Evolutionary conservation across 345 rosid genomes (phyloP), one percentile per base, ranked within the genome.

Genomic region (Excoecaria agallocha): DNA sequence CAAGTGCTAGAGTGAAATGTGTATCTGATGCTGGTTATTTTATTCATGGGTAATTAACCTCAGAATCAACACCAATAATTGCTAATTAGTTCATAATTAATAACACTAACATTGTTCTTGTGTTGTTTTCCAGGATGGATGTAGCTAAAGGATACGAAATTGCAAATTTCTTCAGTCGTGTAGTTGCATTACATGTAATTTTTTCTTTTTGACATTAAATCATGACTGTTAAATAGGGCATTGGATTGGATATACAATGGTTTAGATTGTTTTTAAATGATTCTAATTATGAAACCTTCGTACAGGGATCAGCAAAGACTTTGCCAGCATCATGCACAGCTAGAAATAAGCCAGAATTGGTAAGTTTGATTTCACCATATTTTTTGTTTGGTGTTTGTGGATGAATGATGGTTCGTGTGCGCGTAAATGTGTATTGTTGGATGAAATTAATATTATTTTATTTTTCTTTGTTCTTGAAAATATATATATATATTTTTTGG

Each of bases 21-120:
- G 68, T 95, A 17, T 85, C 96, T 60, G 98, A 95, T 88, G 99
- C 97, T 82, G 97, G 98, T 54, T 91, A 86, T 82, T 95, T 95
- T 66, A 85, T 95, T 78, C 86, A 91, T 63, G 87, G 80, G 99
- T 58, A 55, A 4, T 19, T 93, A 90, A 5, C 17, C 20, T 52
- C n/a, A 17, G 0, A 2, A n/a, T 15, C 4, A 52, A 16, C 3
- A 16, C 1, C 0, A 12, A 52, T 8, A 52, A 50, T 50, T 50
- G 2, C 8, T 9, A 17, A 50, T 17, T 5, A 5, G 16, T 50
- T 10, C 11, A 8, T 3, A 12, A n/a, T n/a, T n/a, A 50, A 50
- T 10, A 17, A 10, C 15, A 17, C 11, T 17, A 6, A 56, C 30
- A 22, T 11, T 56, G 8, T 15, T 30, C 2, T 52, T 52, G n/a